These are phyloP conservation scores for Asterochloris erici DNA, from an alignment of 139 green algal species.

Conservation along the genomic window DNA sequence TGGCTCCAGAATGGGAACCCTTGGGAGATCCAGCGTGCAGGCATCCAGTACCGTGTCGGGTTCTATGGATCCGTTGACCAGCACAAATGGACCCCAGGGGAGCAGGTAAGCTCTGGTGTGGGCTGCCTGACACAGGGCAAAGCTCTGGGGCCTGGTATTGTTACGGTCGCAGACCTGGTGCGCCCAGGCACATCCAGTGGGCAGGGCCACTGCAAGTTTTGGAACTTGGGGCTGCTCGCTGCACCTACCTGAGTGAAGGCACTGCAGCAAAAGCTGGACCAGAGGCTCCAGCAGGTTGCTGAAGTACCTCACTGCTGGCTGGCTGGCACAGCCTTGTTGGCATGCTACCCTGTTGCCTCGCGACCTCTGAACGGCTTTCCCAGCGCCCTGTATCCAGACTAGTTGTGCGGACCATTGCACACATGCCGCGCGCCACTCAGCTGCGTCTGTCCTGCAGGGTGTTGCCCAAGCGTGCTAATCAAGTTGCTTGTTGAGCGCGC, in stretches of 20 bases:
- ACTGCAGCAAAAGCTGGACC: no score
- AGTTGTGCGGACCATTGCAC: background rate
- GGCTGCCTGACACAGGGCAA: no score
- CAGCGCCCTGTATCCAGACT: no score
- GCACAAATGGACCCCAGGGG: slow-evolving; percentile 59
- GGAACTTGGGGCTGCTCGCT: background rate
- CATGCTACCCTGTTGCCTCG: no score
- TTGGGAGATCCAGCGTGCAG: slow-evolving; percentile 73
- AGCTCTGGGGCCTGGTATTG: background rate
- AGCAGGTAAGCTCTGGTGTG: slow-evolving; percentile 37
- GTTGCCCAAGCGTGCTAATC: no score
- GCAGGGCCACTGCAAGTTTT: background rate
- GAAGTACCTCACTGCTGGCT: no score
- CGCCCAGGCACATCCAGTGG: background rate
- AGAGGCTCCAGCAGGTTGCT: no score
- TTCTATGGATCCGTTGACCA: slow-evolving; percentile 70
- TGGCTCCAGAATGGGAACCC: slow-evolving; percentile 97
- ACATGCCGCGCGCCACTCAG: background rate
- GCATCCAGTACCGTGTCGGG: slow-evolving; percentile 61
- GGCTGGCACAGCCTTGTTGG: no score
- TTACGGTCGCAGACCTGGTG: background rate
- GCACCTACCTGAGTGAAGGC: no score
- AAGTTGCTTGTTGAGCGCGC: no score
- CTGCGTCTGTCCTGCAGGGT: no score
- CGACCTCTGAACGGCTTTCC: no score